Conservation (phyloP, 306 rosid genomes). For the Cucurbita argyrosperma region DNA sequence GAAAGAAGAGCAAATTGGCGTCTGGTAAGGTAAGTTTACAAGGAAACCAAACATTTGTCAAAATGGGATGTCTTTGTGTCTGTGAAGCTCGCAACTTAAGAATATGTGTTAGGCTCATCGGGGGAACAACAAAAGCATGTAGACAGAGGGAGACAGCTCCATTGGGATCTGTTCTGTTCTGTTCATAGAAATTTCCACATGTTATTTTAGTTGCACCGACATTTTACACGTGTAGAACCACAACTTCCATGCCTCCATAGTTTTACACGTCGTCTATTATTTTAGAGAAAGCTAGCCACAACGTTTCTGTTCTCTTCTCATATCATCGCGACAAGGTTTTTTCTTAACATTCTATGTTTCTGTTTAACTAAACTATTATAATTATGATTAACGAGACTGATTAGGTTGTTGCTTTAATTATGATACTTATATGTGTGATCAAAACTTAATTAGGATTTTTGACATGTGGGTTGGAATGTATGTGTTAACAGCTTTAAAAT, state of each 20-base stretch:
- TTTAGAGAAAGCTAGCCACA: not conserved
- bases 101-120: not conserved
- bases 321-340: not conserved
- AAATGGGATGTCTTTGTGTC: not conserved
- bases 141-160: not conserved
- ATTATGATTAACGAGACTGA: no score
- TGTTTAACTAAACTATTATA: no score
- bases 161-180: not conserved
- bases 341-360: not conserved
- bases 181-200: not conserved
- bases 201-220: not conserved
- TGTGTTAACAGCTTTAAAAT: no score
- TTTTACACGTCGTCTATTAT: not conserved
- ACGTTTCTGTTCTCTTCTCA: not conserved
- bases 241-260: not conserved
- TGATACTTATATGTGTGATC: no score
- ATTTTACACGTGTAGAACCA: not conserved
- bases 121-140: not conserved
- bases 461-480: no score
- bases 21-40: no score
- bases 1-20: no score
- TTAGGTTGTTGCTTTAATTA: no score
- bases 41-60: not conserved
- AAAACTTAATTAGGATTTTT: no score
- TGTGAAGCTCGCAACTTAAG: not conserved